Evolutionary conservation across 2,329 filamentous ascomycete genomes (phyloP).

Genomic region (Cladosporium sp.): DNA sequence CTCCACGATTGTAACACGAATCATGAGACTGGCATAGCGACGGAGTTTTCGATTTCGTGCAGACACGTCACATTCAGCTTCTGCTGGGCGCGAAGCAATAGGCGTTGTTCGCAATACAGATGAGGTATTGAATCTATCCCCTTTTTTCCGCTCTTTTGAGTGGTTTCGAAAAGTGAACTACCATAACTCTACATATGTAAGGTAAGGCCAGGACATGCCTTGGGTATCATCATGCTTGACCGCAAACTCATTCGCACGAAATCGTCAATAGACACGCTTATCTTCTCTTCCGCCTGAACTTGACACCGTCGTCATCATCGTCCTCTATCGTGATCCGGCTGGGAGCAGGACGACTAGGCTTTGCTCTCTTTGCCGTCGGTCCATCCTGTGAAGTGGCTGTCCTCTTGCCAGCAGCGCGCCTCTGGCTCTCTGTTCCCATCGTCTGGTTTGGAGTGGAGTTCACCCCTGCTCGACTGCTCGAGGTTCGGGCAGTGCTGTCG

Average conservation of each 20-base stretch:
- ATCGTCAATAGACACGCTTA: neutral
- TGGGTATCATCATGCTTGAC: no score
- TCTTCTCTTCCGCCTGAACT: constrained; percentile 47
- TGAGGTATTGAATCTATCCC: no score
- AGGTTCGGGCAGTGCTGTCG: neutral
- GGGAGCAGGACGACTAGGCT: constrained; percentile 21
- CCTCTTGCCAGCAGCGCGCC: constrained; percentile 25
- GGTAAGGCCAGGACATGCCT: no score
- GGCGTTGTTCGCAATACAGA: no score
- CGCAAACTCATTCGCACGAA: no score
- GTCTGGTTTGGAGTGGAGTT: constrained; percentile 20
- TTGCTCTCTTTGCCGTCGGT: constrained; percentile 28
- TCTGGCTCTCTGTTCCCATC: constrained; percentile 18
- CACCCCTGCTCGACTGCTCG: neutral
- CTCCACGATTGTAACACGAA: neutral
- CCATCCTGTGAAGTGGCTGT: constrained; percentile 20
- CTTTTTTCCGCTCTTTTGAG: no score
- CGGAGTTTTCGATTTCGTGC: neutral
- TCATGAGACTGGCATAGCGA: constrained; percentile 9
- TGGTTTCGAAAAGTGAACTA: no score
- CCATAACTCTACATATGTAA: no score
- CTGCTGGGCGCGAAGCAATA: no score
- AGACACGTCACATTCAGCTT: no score
- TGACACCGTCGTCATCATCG: constrained; percentile 54
- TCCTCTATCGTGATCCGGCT: constrained; percentile 30